phyloP scores from a whole-genome alignment of 345 rosid species.

The Raphanus sativus region DNA sequence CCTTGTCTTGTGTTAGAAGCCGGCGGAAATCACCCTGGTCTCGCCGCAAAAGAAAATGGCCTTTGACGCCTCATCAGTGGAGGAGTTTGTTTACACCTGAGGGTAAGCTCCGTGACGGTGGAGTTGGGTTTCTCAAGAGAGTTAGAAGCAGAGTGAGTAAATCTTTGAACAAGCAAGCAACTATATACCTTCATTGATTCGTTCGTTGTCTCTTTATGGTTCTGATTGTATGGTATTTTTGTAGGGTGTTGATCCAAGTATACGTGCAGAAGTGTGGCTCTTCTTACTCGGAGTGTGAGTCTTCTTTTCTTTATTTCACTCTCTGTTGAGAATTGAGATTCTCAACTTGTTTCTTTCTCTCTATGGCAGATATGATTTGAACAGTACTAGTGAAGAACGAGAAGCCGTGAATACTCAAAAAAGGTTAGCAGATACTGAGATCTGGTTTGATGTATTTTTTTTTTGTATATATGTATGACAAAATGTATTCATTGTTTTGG shows the following conservation, averaged over 20 bases:
- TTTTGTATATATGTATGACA: neutral
- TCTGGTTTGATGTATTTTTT: neutral
- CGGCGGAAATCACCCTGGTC: slow-evolving; percentile 96
- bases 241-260: slow-evolving; percentile 91
- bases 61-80: slow-evolving; percentile 81
- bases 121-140: slow-evolving; percentile 77
- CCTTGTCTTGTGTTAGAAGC: slow-evolving; percentile 43
- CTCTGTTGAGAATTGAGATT: neutral
- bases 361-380: slow-evolving; percentile 72
- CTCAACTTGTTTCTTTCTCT: slow-evolving; percentile 7
- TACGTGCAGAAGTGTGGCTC: slow-evolving; percentile 93
- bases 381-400: slow-evolving; percentile 79
- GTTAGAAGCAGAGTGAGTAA: slow-evolving; percentile 90
- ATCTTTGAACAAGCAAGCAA: neutral
- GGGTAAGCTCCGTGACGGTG: slow-evolving; percentile 84
- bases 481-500: neutral
- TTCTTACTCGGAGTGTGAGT: slow-evolving; percentile 98
- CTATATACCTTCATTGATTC: neutral
- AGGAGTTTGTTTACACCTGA: slow-evolving; percentile 68
- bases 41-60: slow-evolving; percentile 76
- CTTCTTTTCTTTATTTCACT: neutral
- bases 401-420: slow-evolving; percentile 55
- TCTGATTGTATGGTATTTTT: slow-evolving; percentile 21
- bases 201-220: slow-evolving; percentile 12
- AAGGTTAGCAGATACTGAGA: slow-evolving; percentile 47